A percentile compares a stretch with the other conserved stretches of the same genome.
Evolutionary conservation across 1,139 yeast species (phyloP).

Genomic region (Hyphopichia burtonii): DNA sequence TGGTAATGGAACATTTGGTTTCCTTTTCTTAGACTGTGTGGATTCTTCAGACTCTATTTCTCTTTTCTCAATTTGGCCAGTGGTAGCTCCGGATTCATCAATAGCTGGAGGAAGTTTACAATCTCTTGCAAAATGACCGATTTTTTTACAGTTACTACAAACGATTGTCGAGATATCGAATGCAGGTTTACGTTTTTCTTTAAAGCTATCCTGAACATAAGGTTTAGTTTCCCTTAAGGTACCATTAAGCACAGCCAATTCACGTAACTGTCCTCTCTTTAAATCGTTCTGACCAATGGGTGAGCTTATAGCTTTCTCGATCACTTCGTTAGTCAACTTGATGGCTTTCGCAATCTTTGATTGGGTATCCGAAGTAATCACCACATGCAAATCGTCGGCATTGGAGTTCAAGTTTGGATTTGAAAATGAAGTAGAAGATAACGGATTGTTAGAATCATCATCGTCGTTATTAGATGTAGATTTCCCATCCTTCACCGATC

Average conservation of each 20-base stretch:
- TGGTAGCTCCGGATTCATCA: neutral
- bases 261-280: slow-evolving; percentile 87
- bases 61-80: slow-evolving; percentile 1
- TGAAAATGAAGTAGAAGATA: slow-evolving; percentile 19
- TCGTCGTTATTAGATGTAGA: slow-evolving; percentile 25
- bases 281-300: slow-evolving; percentile 94
- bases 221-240: slow-evolving; percentile 82
- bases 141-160: slow-evolving; percentile 75
- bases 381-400: slow-evolving; percentile 81
- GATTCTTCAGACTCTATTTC: slow-evolving; percentile 6
- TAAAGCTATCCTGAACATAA: slow-evolving; percentile 60
- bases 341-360: slow-evolving; percentile 77
- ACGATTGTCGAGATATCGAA: slow-evolving; percentile 58
- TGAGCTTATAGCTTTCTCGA: slow-evolving; percentile 78
- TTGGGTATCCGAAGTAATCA: slow-evolving; percentile 81
- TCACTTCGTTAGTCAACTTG: slow-evolving; percentile 69
- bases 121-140: slow-evolving; percentile 88
- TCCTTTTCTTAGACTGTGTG: slow-evolving; percentile 14
- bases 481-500: slow-evolving; percentile 93
- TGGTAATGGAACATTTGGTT: slow-evolving; percentile 16
- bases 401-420: slow-evolving; percentile 24
- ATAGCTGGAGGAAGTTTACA: slow-evolving; percentile 45
- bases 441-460: slow-evolving; percentile 14
- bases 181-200: slow-evolving; percentile 28
- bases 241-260: slow-evolving; percentile 91